phyloP scores from a whole-genome alignment of 257 asterid genomes.

The Gentiana straminea region DNA sequence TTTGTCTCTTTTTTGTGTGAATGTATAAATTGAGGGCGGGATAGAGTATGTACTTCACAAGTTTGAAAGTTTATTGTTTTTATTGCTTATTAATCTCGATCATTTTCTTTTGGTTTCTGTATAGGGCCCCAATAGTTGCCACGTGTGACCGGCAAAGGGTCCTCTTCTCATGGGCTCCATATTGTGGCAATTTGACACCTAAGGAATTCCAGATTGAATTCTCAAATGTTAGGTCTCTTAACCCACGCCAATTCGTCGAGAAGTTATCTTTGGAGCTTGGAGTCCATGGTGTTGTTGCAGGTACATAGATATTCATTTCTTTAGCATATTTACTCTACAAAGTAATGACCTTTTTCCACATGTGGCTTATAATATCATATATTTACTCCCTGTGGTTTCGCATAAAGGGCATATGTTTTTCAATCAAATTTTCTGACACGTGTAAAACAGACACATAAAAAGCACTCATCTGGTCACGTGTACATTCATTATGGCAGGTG shows the following conservation, averaged over 20 bases:
- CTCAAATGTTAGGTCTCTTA: constrained; percentile 69
- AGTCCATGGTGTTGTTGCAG: constrained; percentile 87
- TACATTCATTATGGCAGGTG: constrained; percentile 37
- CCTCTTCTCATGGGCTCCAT: constrained; percentile 75
- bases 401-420: too few relatives aligned
- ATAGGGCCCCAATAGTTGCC: constrained; percentile 86
- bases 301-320: constrained; percentile 17
- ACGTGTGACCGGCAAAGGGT: constrained; percentile 80
- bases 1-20: too few relatives aligned
- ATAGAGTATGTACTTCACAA: too few relatives aligned
- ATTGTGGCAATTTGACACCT: constrained; percentile 49
- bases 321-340: neutral
- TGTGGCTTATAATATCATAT: too few relatives aligned
- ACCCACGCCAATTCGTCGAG: constrained; percentile 76
- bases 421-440: too few relatives aligned
- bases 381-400: too few relatives aligned
- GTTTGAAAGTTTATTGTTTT: too few relatives aligned
- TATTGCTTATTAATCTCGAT: too few relatives aligned
- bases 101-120: constrained; percentile 1
- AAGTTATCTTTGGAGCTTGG: constrained; percentile 75
- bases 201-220: constrained; percentile 65
- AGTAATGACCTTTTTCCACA: too few relatives aligned
- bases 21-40: too few relatives aligned
- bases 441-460: too few relatives aligned
- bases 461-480: neutral